phyloP scores from a whole-genome alignment of 2,329 filamentous ascomycete genomes.

The Fusarium nanum region DNA sequence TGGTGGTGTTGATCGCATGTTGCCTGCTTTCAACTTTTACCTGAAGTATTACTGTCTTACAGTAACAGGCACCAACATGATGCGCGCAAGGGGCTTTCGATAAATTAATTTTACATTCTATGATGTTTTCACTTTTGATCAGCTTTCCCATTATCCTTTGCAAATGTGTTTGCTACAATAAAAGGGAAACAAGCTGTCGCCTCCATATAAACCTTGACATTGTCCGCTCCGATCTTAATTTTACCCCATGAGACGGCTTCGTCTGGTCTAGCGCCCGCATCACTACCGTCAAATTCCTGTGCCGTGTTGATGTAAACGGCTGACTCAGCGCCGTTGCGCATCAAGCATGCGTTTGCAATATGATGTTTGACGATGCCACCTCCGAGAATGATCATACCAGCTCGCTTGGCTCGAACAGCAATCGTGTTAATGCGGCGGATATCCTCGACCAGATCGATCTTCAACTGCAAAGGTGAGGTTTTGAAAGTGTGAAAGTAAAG shows the following conservation, averaged over 20 bases:
- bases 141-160: constrained; percentile 58
- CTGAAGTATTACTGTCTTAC: neutral
- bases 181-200: constrained; percentile 74
- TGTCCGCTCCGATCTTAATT: constrained; percentile 88
- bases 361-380: constrained; percentile 98
- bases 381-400: constrained; percentile 95
- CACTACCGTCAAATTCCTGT: constrained; percentile 97
- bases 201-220: constrained; percentile 82
- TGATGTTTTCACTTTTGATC: constrained; percentile 16
- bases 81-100: neutral
- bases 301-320: constrained; percentile 98
- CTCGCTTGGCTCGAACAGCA: constrained; percentile 84
- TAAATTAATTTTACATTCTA: neutral
- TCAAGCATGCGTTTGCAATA: constrained; percentile 96
- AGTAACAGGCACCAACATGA: neutral
- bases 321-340: constrained; percentile 97
- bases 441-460: constrained; percentile 92
- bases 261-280: constrained; percentile 93
- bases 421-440: constrained; percentile 94
- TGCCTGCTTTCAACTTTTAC: neutral
- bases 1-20: neutral
- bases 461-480: constrained; percentile 81
- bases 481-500: constrained; percentile 98
- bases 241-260: constrained; percentile 99
- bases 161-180: constrained; percentile 75